phyloP scores from a whole-genome alignment of 176 grass and related monocot species.

The Oryza meyeriana region DNA sequence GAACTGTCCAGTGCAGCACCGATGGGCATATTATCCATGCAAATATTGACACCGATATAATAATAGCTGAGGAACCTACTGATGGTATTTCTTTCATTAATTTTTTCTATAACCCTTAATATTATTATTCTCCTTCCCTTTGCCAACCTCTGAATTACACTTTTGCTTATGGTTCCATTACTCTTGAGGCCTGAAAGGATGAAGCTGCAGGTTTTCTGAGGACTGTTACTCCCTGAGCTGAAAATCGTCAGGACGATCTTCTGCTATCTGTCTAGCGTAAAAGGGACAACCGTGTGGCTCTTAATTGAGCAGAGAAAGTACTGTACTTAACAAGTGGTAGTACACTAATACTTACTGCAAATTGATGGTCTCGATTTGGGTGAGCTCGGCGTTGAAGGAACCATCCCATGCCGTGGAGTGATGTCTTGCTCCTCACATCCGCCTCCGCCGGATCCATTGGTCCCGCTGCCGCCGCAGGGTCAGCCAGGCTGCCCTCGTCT shows the following conservation, averaged over 20 bases:
- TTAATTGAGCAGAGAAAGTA: neutral
- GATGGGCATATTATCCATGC: conserved; percentile 84
- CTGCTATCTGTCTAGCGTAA: neutral
- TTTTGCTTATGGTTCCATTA: neutral
- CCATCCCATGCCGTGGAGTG: conserved; percentile 36
- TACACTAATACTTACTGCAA: conserved; percentile 40
- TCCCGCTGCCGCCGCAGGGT: too few relatives aligned
- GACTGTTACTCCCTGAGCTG: neutral
- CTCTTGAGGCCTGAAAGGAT: neutral
- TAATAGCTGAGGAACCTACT: conserved; percentile 61
- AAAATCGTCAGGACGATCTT: neutral
- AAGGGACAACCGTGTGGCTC: too few relatives aligned
- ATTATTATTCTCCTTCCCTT: conserved; percentile 7
- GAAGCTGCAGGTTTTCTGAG: neutral
- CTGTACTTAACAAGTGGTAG: too few relatives aligned
- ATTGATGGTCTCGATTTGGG: conserved; percentile 68
- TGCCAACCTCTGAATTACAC: neutral
- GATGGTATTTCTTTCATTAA: conserved; percentile 42
- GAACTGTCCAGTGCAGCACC: conserved; percentile 65
- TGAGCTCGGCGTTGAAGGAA: conserved; percentile 72
- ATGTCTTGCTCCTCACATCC: too few relatives aligned
- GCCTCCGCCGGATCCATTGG: too few relatives aligned
- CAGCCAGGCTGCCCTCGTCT: too few relatives aligned
- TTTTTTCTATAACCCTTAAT: conserved; percentile 10
- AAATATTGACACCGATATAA: conserved; percentile 74